Conservation (phyloP, 2,329 filamentous ascomycete genomes). For the Aspergillus caelatus region DNA sequence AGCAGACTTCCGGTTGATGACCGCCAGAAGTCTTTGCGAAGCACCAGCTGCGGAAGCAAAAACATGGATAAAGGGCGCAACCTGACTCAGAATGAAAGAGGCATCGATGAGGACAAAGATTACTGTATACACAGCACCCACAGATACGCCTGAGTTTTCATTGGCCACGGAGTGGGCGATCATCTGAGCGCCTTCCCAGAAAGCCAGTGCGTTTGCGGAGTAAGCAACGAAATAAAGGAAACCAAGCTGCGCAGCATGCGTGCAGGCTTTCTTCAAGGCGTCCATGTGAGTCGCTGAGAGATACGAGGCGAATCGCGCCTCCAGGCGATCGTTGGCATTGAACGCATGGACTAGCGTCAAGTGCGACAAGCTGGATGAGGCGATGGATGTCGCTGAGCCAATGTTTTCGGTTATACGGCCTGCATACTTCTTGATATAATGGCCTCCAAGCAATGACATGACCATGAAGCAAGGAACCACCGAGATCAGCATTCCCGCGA, state of each 20-base stretch:
- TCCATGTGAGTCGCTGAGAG: conserved; percentile 54
- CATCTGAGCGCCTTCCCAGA: conserved; percentile 66
- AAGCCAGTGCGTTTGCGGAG: conserved; percentile 66
- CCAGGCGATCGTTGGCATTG: conserved; percentile 60
- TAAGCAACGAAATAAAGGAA: conserved; percentile 69
- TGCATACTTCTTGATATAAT: conserved; percentile 55
- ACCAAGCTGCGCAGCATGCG: conserved; percentile 61
- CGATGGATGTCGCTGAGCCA: conserved; percentile 62
- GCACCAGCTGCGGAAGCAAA: conserved; percentile 54
- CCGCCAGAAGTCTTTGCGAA: conserved; percentile 60
- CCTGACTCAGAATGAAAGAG: conserved; percentile 41
- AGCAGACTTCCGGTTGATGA: conserved; percentile 56
- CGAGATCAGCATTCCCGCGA: conserved; percentile 67
- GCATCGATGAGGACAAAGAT: conserved; percentile 44
- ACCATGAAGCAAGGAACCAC: conserved; percentile 64
- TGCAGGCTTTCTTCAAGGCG: conserved; percentile 60
- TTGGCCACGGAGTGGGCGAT: conserved; percentile 44
- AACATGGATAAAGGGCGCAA: conserved; percentile 46
- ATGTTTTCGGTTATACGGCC: conserved; percentile 54
- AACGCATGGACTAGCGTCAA: conserved; percentile 66
- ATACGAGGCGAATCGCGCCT: conserved; percentile 58
- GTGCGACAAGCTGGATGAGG: conserved; percentile 62
- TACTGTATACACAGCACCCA: conserved; percentile 41
- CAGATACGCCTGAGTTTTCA: conserved; percentile 25
- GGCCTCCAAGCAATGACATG: conserved; percentile 58